These are phyloP conservation scores for Polymyxa betae DNA, from an alignment of 208 protist genomes.

Conservation along the genomic window DNA sequence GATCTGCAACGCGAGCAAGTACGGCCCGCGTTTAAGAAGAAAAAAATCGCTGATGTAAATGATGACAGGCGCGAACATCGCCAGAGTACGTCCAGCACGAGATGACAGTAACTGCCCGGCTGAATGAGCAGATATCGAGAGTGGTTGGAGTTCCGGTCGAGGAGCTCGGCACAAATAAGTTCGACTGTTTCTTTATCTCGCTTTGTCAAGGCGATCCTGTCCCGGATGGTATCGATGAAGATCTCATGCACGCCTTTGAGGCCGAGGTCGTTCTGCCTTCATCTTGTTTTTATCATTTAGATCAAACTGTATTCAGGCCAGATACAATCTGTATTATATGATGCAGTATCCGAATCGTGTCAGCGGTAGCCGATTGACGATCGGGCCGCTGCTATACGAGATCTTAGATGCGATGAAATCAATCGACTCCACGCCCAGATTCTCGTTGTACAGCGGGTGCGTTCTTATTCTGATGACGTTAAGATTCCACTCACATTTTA, in stretches of 20 bases:
- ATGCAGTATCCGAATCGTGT: slow-evolving; percentile 25
- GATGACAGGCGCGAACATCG: neutral
- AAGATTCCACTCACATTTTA: neutral
- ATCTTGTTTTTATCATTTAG: neutral
- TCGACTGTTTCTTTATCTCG: neutral
- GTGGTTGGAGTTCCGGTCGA: neutral
- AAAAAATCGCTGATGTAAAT: neutral
- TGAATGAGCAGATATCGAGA: neutral
- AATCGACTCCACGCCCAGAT: neutral
- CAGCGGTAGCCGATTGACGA: neutral
- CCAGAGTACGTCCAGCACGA: neutral
- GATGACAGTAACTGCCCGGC: neutral
- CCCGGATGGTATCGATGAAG: neutral
- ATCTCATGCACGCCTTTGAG: neutral
- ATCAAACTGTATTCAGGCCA: neutral
- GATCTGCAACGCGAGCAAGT: neutral
- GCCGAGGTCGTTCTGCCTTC: neutral
- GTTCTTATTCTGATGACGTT: neutral
- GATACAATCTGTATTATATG: neutral
- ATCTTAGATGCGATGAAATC: neutral
- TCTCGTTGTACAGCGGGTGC: slow-evolving; percentile 28
- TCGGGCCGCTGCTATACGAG: slow-evolving; percentile 36
- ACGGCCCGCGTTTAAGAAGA: neutral
- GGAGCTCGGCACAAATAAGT: neutral
- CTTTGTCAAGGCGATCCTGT: neutral